Evolutionary conservation across 495 filamentous ascomycete species (phyloP).

Genomic region (Alectoria sarmentosa): DNA sequence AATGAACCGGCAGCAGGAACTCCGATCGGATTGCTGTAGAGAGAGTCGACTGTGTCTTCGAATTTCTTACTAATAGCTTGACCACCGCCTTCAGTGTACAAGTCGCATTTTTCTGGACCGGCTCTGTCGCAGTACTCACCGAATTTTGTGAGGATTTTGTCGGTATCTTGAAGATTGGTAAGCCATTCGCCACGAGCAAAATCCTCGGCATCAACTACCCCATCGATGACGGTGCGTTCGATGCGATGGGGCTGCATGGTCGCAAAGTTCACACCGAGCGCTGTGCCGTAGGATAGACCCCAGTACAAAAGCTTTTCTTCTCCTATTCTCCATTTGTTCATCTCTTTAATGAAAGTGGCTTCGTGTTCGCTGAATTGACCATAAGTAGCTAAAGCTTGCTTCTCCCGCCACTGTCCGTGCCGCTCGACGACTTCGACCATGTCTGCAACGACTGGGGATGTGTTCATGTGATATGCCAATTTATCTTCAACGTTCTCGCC

Average conservation of each 20-base stretch:
- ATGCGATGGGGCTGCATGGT: slow-evolving; percentile 48
- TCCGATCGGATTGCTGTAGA: slow-evolving; percentile 42
- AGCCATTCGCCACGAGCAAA: slow-evolving; percentile 38
- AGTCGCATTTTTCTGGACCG: slow-evolving; percentile 34
- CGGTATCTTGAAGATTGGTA: slow-evolving; percentile 42
- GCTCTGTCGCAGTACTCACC: slow-evolving; percentile 42
- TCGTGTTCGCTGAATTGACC: not conserved
- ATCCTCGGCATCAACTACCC: slow-evolving; percentile 45
- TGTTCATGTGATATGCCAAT: slow-evolving; percentile 43
- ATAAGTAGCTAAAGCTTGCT: slow-evolving; percentile 21
- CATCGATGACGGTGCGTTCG: slow-evolving; percentile 44
- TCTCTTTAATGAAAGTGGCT: not conserved
- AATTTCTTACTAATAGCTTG: slow-evolving; percentile 36
- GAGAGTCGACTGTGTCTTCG: slow-evolving; percentile 31
- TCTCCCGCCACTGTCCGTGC: slow-evolving; percentile 37
- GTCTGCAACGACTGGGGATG: slow-evolving; percentile 41
- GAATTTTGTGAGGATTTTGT: slow-evolving; percentile 43
- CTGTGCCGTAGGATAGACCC: slow-evolving; percentile 63
- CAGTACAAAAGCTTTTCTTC: slow-evolving; percentile 49
- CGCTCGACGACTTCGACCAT: slow-evolving; percentile 47
- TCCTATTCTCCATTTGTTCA: slow-evolving; percentile 15
- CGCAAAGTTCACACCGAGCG: slow-evolving; percentile 53
- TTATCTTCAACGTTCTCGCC: slow-evolving; percentile 22
- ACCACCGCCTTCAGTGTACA: slow-evolving; percentile 34
- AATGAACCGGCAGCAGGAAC: slow-evolving; percentile 33